These are phyloP conservation scores for Penicillium brevicompactum DNA, from an alignment of 2,329 filamentous ascomycete genomes.

Conservation along the genomic window DNA sequence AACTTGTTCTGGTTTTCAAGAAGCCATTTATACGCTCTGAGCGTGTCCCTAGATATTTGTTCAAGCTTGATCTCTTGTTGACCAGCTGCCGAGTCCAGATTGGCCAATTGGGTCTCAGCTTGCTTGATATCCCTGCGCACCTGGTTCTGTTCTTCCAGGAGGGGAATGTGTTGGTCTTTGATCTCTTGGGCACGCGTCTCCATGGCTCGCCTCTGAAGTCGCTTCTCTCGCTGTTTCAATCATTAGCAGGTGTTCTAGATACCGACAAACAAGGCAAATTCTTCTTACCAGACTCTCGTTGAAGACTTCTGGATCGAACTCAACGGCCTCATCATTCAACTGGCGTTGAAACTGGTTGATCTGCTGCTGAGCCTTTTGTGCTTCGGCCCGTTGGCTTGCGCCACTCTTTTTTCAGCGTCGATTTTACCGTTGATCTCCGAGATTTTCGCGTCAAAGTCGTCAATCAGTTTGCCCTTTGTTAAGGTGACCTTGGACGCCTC, in stretches of 20 bases:
- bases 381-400: conserved; percentile 55
- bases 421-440: conserved; percentile 43
- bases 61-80: conserved; percentile 70
- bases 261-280: background rate
- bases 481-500: conserved; percentile 54
- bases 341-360: conserved; percentile 67
- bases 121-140: conserved; percentile 41
- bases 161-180: conserved; percentile 35
- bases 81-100: conserved; percentile 73
- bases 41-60: conserved; percentile 63
- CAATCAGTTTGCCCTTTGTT: conserved; percentile 44
- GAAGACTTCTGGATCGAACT: conserved; percentile 70
- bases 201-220: conserved; percentile 39
- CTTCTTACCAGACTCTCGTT: conserved; percentile 72
- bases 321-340: conserved; percentile 62
- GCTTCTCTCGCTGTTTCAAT: conserved; percentile 57
- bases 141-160: conserved; percentile 38
- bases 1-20: conserved; percentile 70
- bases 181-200: conserved; percentile 46
- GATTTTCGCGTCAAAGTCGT: conserved; percentile 40
- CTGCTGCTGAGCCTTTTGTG: conserved; percentile 53
- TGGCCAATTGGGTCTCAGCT: conserved; percentile 55
- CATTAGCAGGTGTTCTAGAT: conserved; percentile 23
- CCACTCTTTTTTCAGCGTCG: conserved; percentile 56
- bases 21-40: conserved; percentile 79